Percentiles rank a stretch among this genome's conserved stretches.
Conservation (phyloP, 176 grass and related monocot species). For the Lolium perenne region DNA sequence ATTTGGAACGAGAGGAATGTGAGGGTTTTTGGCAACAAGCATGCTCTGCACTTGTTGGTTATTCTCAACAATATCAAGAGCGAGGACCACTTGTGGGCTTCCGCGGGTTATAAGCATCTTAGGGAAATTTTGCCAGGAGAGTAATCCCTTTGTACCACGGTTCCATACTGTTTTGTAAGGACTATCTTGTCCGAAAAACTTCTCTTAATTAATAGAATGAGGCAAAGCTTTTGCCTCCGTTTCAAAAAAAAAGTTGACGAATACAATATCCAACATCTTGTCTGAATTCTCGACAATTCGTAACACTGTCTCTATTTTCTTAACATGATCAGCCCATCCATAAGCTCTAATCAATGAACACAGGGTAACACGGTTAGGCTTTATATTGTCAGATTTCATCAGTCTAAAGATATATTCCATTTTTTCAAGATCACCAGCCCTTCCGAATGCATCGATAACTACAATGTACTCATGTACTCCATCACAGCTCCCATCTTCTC, state of each 20-base stretch:
- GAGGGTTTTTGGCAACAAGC: no score
- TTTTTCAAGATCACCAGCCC: slow-evolving; percentile 77
- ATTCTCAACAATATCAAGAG: no score
- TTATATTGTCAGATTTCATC: slow-evolving; percentile 97
- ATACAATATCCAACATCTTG: slow-evolving; percentile 78
- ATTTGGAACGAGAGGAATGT: no score
- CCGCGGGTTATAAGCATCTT: no score
- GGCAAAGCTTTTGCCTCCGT: no score
- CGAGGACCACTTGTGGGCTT: no score
- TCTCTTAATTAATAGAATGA: no score
- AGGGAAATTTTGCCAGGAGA: no score
- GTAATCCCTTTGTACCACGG: no score
- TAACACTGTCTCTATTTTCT: slow-evolving; percentile 78
- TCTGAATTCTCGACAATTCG: slow-evolving; percentile 83
- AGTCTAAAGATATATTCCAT: slow-evolving; percentile 95
- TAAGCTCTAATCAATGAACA: slow-evolving; percentile 94
- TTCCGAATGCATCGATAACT: slow-evolving; percentile 94
- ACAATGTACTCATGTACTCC: slow-evolving; percentile 98
- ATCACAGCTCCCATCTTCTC: slow-evolving; percentile 98
- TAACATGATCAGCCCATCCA: slow-evolving; percentile 64
- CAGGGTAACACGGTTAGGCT: slow-evolving; percentile 88
- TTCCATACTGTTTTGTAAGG: no score
- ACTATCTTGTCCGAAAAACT: no score
- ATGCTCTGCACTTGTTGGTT: no score
- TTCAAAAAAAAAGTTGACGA: slow-evolving; percentile 98